Conservation (phyloP, 2,329 filamentous ascomycete genomes). For the Claviceps paspali region DNA sequence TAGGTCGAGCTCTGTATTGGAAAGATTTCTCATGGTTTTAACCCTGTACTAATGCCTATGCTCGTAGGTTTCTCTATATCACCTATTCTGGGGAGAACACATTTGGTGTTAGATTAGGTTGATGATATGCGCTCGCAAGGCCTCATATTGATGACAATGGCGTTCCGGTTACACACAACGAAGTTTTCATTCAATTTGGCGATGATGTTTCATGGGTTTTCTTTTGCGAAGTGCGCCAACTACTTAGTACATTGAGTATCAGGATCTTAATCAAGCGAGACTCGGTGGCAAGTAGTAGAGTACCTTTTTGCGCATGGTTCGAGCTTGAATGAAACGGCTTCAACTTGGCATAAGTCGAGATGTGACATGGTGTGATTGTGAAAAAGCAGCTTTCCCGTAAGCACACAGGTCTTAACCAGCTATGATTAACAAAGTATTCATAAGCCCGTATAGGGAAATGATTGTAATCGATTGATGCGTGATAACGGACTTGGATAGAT, state of each 20-base stretch:
- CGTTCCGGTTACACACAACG: constrained; percentile 20
- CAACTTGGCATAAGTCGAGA: too few relatives aligned
- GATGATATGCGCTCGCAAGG: not conserved
- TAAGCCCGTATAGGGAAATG: too few relatives aligned
- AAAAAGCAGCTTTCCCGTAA: not conserved
- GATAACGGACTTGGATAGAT: too few relatives aligned
- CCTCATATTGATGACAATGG: constrained; percentile 8
- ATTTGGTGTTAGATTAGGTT: constrained; percentile 45
- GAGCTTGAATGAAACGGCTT: not conserved
- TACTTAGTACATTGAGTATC: not conserved
- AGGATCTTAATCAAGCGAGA: not conserved
- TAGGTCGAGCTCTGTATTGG: constrained; percentile 20
- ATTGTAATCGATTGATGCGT: too few relatives aligned
- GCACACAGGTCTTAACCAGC: too few relatives aligned
- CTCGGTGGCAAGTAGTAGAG: not conserved
- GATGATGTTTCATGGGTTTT: not conserved
- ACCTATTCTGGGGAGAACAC: constrained; percentile 99
- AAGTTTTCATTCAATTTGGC: constrained; percentile 8
- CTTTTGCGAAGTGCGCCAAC: constrained; percentile 7
- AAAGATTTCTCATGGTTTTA: not conserved
- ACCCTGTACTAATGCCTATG: constrained; percentile 6
- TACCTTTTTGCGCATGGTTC: not conserved
- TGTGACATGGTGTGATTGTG: not conserved
- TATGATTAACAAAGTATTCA: too few relatives aligned
- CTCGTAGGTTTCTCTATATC: constrained; percentile 80